Percentiles rank a stretch among this genome's conserved stretches.
phyloP scores from a whole-genome alignment of 192 early-diverging fungal genomes.

The Haplosporangium gracile region DNA sequence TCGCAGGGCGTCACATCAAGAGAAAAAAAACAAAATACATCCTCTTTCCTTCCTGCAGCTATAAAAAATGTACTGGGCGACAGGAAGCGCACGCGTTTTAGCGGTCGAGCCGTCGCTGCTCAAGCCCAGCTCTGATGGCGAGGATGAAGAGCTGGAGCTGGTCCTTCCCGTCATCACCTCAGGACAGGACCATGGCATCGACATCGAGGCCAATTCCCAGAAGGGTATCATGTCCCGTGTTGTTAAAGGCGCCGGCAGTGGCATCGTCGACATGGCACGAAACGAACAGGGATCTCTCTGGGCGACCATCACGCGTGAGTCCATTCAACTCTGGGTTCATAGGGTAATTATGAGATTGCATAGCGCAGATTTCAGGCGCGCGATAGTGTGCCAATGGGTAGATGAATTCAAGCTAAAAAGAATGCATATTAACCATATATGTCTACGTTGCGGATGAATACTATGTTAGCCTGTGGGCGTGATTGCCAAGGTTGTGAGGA shows the following conservation, averaged over 20 bases:
- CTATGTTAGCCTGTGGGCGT: slow-evolving; percentile 71
- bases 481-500: slow-evolving; percentile 72
- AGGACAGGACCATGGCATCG: slow-evolving; percentile 32
- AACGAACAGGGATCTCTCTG: slow-evolving; percentile 69
- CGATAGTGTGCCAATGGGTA: too few relatives aligned
- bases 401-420: background rate
- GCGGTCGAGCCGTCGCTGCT: slow-evolving; percentile 44
- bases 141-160: slow-evolving; percentile 46
- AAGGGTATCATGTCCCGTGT: slow-evolving; percentile 39
- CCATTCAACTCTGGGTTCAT: slow-evolving; percentile 75
- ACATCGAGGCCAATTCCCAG: slow-evolving; percentile 32
- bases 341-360: slow-evolving; percentile 58
- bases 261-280: slow-evolving; percentile 61
- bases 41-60: too few relatives aligned
- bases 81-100: slow-evolving; percentile 58
- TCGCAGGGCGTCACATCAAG: background rate
- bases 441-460: background rate
- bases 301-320: slow-evolving; percentile 69
- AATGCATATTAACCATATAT: background rate
- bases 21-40: background rate
- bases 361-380: too few relatives aligned
- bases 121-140: slow-evolving; percentile 22
- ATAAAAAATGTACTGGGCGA: slow-evolving; percentile 61
- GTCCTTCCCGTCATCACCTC: slow-evolving; percentile 41
- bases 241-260: slow-evolving; percentile 42